Evolutionary conservation across 2,329 filamentous ascomycete genomes (phyloP), one percentile per base, ranked within the genome.

Genomic region (Chaetomium olivaceum): DNA sequence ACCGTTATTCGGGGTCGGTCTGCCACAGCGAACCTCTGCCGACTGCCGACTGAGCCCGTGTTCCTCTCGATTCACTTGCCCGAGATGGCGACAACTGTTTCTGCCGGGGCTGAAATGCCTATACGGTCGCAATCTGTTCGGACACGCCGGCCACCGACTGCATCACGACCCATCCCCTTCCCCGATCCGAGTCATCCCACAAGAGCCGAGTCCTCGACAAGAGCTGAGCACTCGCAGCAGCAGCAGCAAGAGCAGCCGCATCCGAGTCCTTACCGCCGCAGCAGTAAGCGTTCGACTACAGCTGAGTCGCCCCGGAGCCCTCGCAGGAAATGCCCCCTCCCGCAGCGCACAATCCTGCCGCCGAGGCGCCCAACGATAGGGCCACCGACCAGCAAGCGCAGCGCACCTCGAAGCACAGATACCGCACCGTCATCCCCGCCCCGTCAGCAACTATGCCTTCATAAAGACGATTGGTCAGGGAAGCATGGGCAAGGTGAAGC

Each of bases 401-500:
- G 14, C 79, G 80, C 54, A 76, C 81, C 57, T 83, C 84, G 72
- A 82, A 83, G 71, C 80, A 82, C 66, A 84, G 84, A 71, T 84
- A 86, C 62, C 83, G 87, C 73, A 97, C 94, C 14, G 94, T 91
- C 50, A 96, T 99, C 75, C 91, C 91, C 60, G 93, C 93, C 3
- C 89, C 91, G 56, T 93, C 93, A 14, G 95, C 65, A 92, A 93
- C 81, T 99, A 94, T 93, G 88, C 93, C 63, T 83, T 99, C 61
- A 94, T 94, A 66, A 98, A 98, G 83, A 98, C 95, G 3, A 95
- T 99, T 73, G 95, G 95, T 67, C 93, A 93, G 61, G 95, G 95
- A 59, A 98, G 94, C 78, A 99, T 99, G 95, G 95, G 95, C 70
- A 98, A 98, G 78, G 95, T 99, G 69, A 98, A 98, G 81, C 83